Evolutionary conservation across 179 eudicot genomes (phyloP), one percentile per base, ranked within the genome.

Genomic region (Beta lomatogona): DNA sequence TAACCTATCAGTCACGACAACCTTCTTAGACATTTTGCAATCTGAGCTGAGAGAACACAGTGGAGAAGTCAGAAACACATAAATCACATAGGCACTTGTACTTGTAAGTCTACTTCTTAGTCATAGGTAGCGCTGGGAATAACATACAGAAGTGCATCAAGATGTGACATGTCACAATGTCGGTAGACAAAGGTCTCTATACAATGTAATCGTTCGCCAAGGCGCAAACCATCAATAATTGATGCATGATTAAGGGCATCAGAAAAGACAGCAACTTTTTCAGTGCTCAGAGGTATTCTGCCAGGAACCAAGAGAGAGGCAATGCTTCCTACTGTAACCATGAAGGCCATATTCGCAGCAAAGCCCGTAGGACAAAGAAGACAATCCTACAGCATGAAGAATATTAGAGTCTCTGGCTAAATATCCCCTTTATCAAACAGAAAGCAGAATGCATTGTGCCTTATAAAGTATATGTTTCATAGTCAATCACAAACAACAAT

Each of bases 281-380:
- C 97, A 69, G 80, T 84, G 68, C 77, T 85, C 36, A 44, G 73
- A 68, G 92, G 93, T 83, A 83, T 92, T 68, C 75, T 86, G 59
- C 88, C 88, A 28, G 83, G 70, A 52, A 92, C 88, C 79, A 85
- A 83, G 44, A 95, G 91, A 76, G 92, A 89, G 77, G 93, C 92
- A 89, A 94, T 77, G 83, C 89, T 89, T 88, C 98, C 99, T 58
- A 94, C 52, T 44, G 98, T 88, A 76, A 94, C 97, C 93, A 95
- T 92, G 79, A 94, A 79, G 77, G 99, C 99, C 97, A 94, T 94
- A 84, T 95, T 95, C 71, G 99, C 97, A 76, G 98, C 89, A 87
- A 95, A 94, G 79, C 98, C 99, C 78, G 99, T 95, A 61, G 99
- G 99, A 89, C 99, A 95, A 84, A 95, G 94, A 88, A 95, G 98